These are phyloP conservation scores for Apiospora pterosperma DNA, from an alignment of 2,329 filamentous ascomycete genomes.

Conservation along the genomic window DNA sequence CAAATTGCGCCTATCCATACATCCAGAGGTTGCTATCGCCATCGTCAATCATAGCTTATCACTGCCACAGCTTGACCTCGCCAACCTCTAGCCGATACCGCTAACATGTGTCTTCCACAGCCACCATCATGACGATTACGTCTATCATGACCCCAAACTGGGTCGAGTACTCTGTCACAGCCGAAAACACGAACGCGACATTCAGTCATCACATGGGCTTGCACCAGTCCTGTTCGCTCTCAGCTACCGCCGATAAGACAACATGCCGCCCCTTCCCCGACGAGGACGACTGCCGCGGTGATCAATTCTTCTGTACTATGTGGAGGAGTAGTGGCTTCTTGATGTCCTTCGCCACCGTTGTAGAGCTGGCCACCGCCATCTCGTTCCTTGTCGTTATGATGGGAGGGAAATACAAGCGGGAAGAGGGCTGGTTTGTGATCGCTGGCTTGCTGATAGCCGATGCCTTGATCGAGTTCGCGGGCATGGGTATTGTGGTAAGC, in stretches of 20 bases:
- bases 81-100: constrained; percentile 4
- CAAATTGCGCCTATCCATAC: background rate
- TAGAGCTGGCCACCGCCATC: constrained; percentile 78
- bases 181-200: constrained; percentile 39
- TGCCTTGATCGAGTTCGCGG: constrained; percentile 67
- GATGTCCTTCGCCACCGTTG: constrained; percentile 78
- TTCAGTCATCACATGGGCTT: constrained; percentile 68
- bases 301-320: constrained; percentile 81
- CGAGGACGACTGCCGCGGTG: constrained; percentile 62
- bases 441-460: constrained; percentile 62
- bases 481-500: constrained; percentile 80
- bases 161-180: constrained; percentile 60
- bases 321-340: constrained; percentile 88
- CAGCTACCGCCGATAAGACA: constrained; percentile 52
- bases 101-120: constrained; percentile 41
- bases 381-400: constrained; percentile 73
- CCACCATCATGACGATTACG: constrained; percentile 67
- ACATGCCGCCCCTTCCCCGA: constrained; percentile 66
- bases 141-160: constrained; percentile 69
- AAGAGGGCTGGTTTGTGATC: constrained; percentile 79
- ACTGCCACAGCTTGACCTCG: background rate
- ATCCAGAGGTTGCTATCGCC: background rate
- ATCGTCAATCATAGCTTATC: background rate
- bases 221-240: constrained; percentile 68
- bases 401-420: constrained; percentile 76